Evolutionary conservation across 2,329 filamentous ascomycete genomes (phyloP), one percentile per base, ranked within the genome.

Genomic region (Sclerotiophoma versabilis): DNA sequence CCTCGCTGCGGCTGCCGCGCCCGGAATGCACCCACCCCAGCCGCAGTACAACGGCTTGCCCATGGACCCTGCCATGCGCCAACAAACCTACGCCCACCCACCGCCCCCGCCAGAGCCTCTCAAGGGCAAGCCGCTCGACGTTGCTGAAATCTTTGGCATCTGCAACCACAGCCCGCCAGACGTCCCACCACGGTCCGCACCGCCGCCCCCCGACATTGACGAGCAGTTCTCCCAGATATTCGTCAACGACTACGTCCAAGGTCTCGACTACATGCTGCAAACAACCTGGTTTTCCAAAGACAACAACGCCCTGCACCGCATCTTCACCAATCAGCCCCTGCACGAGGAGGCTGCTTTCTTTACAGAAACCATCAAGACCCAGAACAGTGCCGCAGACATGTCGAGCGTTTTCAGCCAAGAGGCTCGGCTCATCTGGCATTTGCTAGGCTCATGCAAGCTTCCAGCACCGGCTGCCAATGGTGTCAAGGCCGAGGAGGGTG

Each of bases 251-350:
- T 75, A 75, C 49, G 66, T 62, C 49, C 45, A 59, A 22, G 72
- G 72, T 7, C 64, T 75, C 6, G 69, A 74, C 50, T 53, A 65
- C 19, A 69, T 74, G 54, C 60, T 75, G n/a, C 93, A 97, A 73
- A 90, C 91, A 6, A 83, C 82, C 23, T 98, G 93, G 93, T 97
- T 91, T 76, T 84, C 79, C 22, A 77, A 76, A 30, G 80, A 80
- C 60, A 84, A 81, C 48, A 77, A 83, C 49, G 72, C 71, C n/a
- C 76, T 75, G 26, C 66, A 63, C 33, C 55, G 80, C 46, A 75
- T 89, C 2, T 75, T 85, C 53, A 76, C 74, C 29, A 82, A 89
- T 68, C 62, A 66, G 20, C 57, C 46, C 15, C 47, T 75, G 49
- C 72, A 73, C 44, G 71, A 74, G 48, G 72, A 75, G 54, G 71